These are phyloP conservation scores for Cyanidioschyzon merolae DNA, from an alignment of 23 red algal species.

Conservation along the genomic window DNA sequence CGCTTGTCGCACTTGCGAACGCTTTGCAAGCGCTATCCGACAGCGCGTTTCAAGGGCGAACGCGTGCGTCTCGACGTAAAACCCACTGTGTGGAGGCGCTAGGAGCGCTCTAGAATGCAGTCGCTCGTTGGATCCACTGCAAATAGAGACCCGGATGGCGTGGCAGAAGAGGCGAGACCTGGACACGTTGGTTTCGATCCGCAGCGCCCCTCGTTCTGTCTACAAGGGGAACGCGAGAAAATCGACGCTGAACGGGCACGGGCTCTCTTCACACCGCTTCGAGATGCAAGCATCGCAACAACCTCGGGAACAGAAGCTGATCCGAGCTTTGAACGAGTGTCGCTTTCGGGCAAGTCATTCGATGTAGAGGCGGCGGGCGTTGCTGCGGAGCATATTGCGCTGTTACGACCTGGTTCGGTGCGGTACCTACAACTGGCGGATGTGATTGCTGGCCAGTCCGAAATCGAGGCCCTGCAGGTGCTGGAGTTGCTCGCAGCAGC, in stretches of 20 bases:
- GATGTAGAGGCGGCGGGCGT: slow-evolving; percentile 14
- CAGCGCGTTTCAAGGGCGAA: too few relatives aligned
- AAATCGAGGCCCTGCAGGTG: slow-evolving; percentile 11
- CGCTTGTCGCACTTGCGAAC: too few relatives aligned
- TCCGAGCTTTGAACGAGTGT: neutral
- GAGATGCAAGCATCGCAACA: neutral
- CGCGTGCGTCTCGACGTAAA: too few relatives aligned
- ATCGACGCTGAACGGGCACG: neutral
- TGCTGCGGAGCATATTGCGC: neutral
- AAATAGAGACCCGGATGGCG: too few relatives aligned
- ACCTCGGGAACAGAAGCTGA: neutral
- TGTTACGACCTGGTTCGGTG: neutral
- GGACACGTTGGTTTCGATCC: too few relatives aligned
- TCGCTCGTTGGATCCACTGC: too few relatives aligned
- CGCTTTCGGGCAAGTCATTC: slow-evolving; percentile 19
- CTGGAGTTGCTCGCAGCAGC: neutral
- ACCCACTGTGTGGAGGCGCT: too few relatives aligned
- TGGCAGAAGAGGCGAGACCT: too few relatives aligned
- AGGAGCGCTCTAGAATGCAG: too few relatives aligned
- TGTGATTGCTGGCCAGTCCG: slow-evolving; percentile 12
- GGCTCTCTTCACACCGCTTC: neutral
- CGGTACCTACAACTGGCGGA: slow-evolving; percentile 5
- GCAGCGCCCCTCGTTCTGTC: neutral
- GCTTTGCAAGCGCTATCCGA: too few relatives aligned
- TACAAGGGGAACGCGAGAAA: neutral